Base-by-base conservation (phyloP, 352 stramenopile genomes). In the Stramenopiles sp. region DNA sequence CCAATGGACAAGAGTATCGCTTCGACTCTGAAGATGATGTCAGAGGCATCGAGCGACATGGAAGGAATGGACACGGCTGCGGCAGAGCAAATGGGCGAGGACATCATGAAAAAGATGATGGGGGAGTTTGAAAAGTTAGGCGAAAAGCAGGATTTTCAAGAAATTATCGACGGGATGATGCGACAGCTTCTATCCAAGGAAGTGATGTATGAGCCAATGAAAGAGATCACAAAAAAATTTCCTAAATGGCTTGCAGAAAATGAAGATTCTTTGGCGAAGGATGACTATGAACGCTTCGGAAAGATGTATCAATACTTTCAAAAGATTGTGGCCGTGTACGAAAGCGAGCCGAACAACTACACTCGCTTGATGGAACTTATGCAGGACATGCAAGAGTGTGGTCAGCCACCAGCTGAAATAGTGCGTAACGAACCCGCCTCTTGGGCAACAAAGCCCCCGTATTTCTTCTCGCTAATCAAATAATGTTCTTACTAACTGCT, bases 151-250 rank as follows among this genome's bases (percentile, higher is more conserved):
- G 87, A 86, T 31, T 92, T 97, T 82, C 89, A 98, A 67, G 90
- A 92, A 22, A 83, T 98, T 30, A 91, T 99, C 0, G 95, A 99
- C 83, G 92, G 93, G 32, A 98, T 99, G 90, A 98, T 99, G 95
- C 88, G 97, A 85, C 95, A 99, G 83, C 81, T 99, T 75, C 86
- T 99, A 81, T 94, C 91, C 67, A 98, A 97, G 83, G 96, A 99
- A 82, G 87, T 99, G 76, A 98, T 99, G 95, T 99, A 98, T 88
- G 93, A 98, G 83, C 96, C 96, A 7, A 98, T 99, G 87, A 95
- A 95, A 87, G 89, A 94, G 84, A 93, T 95, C 95, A 90, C 85
- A 94, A 97, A 7, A 85, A 86, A 82, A 85, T 85, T 30, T 67
- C 7, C 7, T 39, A 82, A 93, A 82, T 99, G 95, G 95, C 85